Conservation (phyloP, 768 basidiomycete species). For the Naganishia kalamii region DNA sequence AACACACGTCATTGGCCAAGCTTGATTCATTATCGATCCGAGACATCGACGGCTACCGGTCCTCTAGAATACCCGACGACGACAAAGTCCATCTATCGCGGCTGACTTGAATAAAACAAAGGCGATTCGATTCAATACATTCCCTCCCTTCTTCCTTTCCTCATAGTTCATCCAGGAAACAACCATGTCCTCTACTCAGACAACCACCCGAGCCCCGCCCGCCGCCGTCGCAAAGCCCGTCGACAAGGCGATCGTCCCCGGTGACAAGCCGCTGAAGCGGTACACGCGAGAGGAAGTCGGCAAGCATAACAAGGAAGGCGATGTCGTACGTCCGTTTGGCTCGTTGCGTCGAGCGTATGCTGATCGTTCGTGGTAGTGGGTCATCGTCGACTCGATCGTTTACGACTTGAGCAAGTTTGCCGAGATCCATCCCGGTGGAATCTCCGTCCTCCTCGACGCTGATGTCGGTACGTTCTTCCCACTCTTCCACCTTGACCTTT, state of each 20-base stretch:
- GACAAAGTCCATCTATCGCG: too few relatives aligned
- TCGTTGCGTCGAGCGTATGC: background rate
- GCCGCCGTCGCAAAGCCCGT: background rate
- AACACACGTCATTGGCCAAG: too few relatives aligned
- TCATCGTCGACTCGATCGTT: conserved; percentile 76
- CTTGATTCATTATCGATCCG: too few relatives aligned
- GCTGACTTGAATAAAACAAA: too few relatives aligned
- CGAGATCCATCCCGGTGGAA: conserved; percentile 72
- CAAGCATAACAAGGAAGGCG: conserved; percentile 71
- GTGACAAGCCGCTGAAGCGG: conserved; percentile 14
- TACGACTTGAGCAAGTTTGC: conserved; percentile 76
- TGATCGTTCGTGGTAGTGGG: conserved; percentile 50
- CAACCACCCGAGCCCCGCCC: background rate
- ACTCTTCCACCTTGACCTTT: conserved; percentile 3
- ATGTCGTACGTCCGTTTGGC: conserved; percentile 73
- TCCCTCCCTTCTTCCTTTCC: background rate
- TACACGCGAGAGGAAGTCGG: conserved; percentile 63
- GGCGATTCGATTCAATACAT: background rate
- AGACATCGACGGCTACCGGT: too few relatives aligned
- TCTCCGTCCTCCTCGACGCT: conserved; percentile 65
- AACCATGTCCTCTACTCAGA: background rate
- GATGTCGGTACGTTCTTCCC: conserved; percentile 59
- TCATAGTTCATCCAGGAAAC: background rate
- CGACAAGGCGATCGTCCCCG: conserved; percentile 21
- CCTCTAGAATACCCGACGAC: too few relatives aligned